Base-by-base conservation (phyloP, 2,329 filamentous ascomycete genomes). In the Eutypa lata region DNA sequence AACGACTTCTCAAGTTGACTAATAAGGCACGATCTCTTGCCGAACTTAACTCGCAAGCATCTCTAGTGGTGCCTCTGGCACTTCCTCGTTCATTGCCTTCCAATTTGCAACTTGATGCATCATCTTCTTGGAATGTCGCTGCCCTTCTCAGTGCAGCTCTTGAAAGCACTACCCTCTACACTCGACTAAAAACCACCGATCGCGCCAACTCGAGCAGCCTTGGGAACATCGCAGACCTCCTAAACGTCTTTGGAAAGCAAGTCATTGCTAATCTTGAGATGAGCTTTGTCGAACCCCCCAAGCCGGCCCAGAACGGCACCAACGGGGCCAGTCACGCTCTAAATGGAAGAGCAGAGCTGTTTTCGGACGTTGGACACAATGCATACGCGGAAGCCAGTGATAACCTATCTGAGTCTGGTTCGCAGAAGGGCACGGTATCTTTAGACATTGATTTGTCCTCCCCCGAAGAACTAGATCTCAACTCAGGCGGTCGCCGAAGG, bases 221-320 rank as follows among this genome's bases (percentile, higher is more conserved):
- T 45, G 78, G 81, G 38, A 79, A 84, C 48, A 71, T 93, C 45
- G 81, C 86, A 31, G 82, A 84, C 50, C 76, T 82, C 13, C 73
- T 95, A 50, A 92, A 91, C 60, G 79, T 84, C 28, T 86, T 88
- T 53, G 90, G 90, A n/a, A 88, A 84, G 55, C 90, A 92, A 64
- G 88, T 83, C 24, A 84, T 97, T 33, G 90, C 88, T 7, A 86
- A 87, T 55, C 75, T 96, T 47, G 81, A 84, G 53, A 83, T 95
- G 74, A 85, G 81, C 48, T 73, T 90, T 33, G 71, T 76, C 2
- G 66, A 52, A 57, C 64, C 64, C 11, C 69, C 60, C 21, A 53
- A 68, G 54, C 65, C 72, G 38, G 22, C 22, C 61, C 19, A 38
- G 46, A 56, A 61, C 48, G 48, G 54, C 38, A 54, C 49, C 18